Percentiles rank a stretch among this genome's conserved stretches.
These are phyloP conservation scores for Colletotrichum sp. DNA, from an alignment of 2,329 filamentous ascomycete genomes.

Conservation along the genomic window DNA sequence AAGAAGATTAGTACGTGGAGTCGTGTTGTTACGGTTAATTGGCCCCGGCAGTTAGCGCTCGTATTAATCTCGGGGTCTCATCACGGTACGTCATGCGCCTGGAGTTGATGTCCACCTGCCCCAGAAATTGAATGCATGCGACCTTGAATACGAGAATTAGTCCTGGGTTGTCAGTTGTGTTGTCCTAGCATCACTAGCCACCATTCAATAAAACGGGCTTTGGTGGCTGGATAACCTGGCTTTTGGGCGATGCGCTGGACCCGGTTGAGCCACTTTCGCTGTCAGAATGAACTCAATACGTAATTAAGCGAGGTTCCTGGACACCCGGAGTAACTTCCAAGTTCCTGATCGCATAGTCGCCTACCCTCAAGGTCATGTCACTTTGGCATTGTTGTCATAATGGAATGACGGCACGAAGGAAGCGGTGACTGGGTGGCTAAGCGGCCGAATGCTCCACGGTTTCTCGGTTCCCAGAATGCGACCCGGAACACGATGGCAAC, in stretches of 20 bases:
- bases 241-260: background rate
- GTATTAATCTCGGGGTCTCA: constrained; percentile 7
- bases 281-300: background rate
- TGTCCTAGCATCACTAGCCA: background rate
- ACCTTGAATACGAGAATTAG: constrained; percentile 15
- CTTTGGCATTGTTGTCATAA: background rate
- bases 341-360: background rate
- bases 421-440: background rate
- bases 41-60: background rate
- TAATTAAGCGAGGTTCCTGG: background rate
- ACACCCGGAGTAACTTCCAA: background rate
- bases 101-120: background rate
- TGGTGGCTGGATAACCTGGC: background rate
- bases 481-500: background rate
- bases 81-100: constrained; percentile 12
- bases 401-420: background rate
- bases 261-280: background rate
- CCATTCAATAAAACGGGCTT: background rate
- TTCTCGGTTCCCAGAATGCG: background rate
- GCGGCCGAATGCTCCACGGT: background rate
- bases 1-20: background rate
- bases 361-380: background rate
- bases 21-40: constrained; percentile 3
- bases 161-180: background rate
- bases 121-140: constrained; percentile 9